Base-by-base conservation (phyloP, 106 monocot species). In the Platanthera zijinensis region DNA sequence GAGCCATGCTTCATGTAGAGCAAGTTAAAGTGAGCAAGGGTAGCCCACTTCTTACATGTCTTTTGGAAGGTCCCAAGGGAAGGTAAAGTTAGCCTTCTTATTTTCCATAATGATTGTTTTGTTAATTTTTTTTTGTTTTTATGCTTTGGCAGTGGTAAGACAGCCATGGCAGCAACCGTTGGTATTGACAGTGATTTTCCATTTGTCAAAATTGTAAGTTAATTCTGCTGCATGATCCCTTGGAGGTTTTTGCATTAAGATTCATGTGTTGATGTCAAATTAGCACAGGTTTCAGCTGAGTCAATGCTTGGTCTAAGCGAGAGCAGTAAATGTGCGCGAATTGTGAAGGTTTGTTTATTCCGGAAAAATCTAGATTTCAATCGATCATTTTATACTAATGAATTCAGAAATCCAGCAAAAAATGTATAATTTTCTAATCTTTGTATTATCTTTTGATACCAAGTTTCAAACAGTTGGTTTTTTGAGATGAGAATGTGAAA, bases 131-230 rank as follows among this genome's bases (percentile, higher is more conserved):
- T 19, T 50, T 21, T 81, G 64, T 61, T 74, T 6, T 68, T 3
- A 17, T 67, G 48, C 66, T 8, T 82, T 90, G 51, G 45, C 83
- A 97, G 97, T 92, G 97, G 97, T 56, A 97, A 97, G 81, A 84
- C 94, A 68, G 89, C 97, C 5, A 84, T 94, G 88, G 91, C 97
- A 75, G 91, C 89, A 74, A 86, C 91, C 66, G 78, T 94, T 77
- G 94, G 91, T 69, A 91, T 97, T 75, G 86, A 97, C 68, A 97
- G 97, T 82, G 91, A 97, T 70, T 97, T 97, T 69, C 84, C 97
- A 17, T 97, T 86, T 75, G 97, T 94, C 52, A 97, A 97, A 80
- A 97, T 97, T 67, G 94, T 97, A 91, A 91, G 94, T 81, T 81
- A 67, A 53, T 66, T 68, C 46, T 61, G n/a, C 6, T 50, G 7